Conservation (phyloP, 257 asterid species). For the Plantago ovata region DNA sequence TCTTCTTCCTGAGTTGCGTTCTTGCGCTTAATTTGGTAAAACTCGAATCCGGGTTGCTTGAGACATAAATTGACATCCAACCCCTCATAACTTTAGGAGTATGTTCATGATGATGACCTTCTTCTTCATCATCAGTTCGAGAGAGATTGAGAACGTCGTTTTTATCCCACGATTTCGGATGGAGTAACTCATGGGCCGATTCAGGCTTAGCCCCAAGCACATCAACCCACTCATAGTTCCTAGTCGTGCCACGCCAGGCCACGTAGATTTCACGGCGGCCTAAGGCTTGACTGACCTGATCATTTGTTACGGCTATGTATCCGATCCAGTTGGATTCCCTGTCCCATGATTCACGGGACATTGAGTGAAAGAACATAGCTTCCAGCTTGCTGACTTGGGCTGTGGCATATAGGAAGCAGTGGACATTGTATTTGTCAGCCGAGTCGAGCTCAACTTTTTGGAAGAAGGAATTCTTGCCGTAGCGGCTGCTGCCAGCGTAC, state of each 20-base stretch:
- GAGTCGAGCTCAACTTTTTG: conserved; percentile 45
- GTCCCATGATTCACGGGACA: conserved; percentile 72
- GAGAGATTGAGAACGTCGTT: background rate
- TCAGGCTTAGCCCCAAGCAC: conserved; percentile 44
- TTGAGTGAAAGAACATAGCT: conserved; percentile 56
- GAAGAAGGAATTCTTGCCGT: conserved; percentile 68
- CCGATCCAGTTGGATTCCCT: conserved; percentile 89
- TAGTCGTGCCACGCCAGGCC: conserved; percentile 70
- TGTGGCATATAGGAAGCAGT: conserved; percentile 69
- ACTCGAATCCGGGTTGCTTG: conserved; percentile 51
- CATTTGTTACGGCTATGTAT: conserved; percentile 58
- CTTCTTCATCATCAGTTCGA: conserved; percentile 14
- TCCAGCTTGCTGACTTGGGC: conserved; percentile 35
- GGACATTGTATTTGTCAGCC: conserved; percentile 44
- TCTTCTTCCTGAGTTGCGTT: conserved; percentile 39
- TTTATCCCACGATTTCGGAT: conserved; percentile 10
- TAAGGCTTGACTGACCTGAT: conserved; percentile 33
- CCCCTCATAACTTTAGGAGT: conserved; percentile 63
- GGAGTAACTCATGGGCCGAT: conserved; percentile 36
- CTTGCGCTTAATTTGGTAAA: conserved; percentile 67
- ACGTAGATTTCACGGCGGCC: conserved; percentile 78
- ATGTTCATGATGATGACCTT: conserved; percentile 20
- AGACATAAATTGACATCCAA: conserved; percentile 56
- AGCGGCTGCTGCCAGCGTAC: conserved; percentile 77
- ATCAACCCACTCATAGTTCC: conserved; percentile 68